These are phyloP conservation scores for Suillus paluster DNA, from an alignment of 768 basidiomycete genomes.

Conservation along the genomic window DNA sequence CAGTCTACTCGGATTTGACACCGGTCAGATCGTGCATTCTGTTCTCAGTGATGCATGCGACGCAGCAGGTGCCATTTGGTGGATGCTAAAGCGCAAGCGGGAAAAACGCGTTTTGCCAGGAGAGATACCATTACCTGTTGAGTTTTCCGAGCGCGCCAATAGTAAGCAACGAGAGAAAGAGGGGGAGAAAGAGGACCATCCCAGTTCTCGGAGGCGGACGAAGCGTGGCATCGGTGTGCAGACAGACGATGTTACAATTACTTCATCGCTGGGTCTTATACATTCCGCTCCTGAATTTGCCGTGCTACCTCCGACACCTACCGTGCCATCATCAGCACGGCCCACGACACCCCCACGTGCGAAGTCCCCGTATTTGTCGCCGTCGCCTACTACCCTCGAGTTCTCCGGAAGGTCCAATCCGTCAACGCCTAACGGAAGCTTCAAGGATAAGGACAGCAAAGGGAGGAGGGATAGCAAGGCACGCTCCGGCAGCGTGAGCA, in stretches of 20 bases:
- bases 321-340: slow-evolving; percentile 42
- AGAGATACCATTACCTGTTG: slow-evolving; percentile 10
- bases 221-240: slow-evolving; percentile 45
- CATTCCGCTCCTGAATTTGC: slow-evolving; percentile 64
- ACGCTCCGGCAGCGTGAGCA: slow-evolving; percentile 89
- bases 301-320: slow-evolving; percentile 81
- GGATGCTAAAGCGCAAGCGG: slow-evolving; percentile 88
- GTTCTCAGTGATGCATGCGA: slow-evolving; percentile 94
- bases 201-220: slow-evolving; percentile 26
- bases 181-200: slow-evolving; percentile 25
- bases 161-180: slow-evolving; percentile 34
- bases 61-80: slow-evolving; percentile 90
- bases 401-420: slow-evolving; percentile 63
- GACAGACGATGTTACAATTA: slow-evolving; percentile 42
- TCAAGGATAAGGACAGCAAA: slow-evolving; percentile 56
- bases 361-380: slow-evolving; percentile 59
- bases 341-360: slow-evolving; percentile 56
- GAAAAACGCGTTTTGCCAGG: slow-evolving; percentile 60
- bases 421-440: slow-evolving; percentile 67
- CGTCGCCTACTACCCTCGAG: slow-evolving; percentile 56
- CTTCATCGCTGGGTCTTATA: slow-evolving; percentile 34
- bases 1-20: slow-evolving; percentile 83
- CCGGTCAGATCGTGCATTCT: slow-evolving; percentile 93
- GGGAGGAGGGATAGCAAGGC: slow-evolving; percentile 60
- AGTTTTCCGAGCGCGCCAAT: slow-evolving; percentile 6